Evolutionary conservation across 2,329 filamentous ascomycete genomes (phyloP), one percentile per base, ranked within the genome.

Genomic region (Malbranchea zuffiana): DNA sequence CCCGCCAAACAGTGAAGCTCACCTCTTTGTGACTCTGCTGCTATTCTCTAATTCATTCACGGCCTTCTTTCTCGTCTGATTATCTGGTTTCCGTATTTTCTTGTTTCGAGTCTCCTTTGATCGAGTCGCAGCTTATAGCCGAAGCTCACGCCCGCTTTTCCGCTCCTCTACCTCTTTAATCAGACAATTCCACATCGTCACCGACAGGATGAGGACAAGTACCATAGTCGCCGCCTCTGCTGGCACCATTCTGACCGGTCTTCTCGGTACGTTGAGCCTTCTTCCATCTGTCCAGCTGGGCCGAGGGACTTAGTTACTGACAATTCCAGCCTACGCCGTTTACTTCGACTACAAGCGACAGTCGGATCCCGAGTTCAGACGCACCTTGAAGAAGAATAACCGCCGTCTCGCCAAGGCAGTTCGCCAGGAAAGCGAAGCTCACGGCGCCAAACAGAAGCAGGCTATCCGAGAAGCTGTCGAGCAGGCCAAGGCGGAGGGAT

Each of bases 401-500:
- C 60, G 62, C 42, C 56, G 60, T 37, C 53, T 68, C 45, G 66
- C 63, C 32, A 56, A 62, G 40, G 59, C 55, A 44, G 64, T 62
- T 37, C 67, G 65, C 47, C 63, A 68, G 49, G 63, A 68, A 48
- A 60, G 53, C 7, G 65, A 66, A 46, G 61, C 59, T 34, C 57
- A 66, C 36, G 65, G 63, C 26, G 63, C 61, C 31, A 53, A 54
- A 43, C 60, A 66, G 44, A 77, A 57, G 56, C 72, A 82, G 60
- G 67, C 71, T 51, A 82, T 98, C 65, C 80, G 80, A 63, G 62
- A 64, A 40, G 77, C 75, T 35, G 81, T 96, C 32, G 77, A 85
- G 51, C 74, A 81, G 51, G 85, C 87, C 50, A 83, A 86, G 66
- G 81, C 82, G 41, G 86, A 93, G 62, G 90, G 88, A 40, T 95